These are phyloP conservation scores for Jatropha podagrica DNA, from an alignment of 441 rosid genomes.

Conservation along the genomic window DNA sequence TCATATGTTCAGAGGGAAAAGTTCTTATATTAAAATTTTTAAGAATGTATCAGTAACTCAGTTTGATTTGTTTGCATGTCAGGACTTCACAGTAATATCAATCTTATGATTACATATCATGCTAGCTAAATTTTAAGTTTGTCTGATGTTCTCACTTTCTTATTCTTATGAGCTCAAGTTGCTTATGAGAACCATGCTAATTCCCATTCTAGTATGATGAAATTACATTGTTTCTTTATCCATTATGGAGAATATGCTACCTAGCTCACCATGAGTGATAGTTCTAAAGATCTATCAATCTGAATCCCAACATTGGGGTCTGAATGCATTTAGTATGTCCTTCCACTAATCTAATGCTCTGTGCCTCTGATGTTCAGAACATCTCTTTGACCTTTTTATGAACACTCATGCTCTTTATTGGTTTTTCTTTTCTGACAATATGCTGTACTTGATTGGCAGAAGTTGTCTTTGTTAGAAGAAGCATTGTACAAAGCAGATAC, in stretches of 20 bases:
- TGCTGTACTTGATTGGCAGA: slow-evolving; percentile 44
- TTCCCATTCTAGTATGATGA: neutral
- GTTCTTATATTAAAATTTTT: neutral
- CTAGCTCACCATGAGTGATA: neutral
- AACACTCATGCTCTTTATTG: neutral
- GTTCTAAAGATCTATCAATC: neutral
- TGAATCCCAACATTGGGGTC: neutral
- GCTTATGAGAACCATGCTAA: neutral
- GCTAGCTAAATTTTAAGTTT: slow-evolving; percentile 1
- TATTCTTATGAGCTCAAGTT: neutral
- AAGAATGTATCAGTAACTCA: neutral
- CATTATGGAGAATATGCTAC: too few relatives aligned
- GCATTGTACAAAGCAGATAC: slow-evolving; percentile 50
- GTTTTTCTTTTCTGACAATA: neutral
- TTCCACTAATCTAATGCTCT: too few relatives aligned
- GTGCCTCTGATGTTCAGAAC: neutral
- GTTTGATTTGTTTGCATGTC: neutral
- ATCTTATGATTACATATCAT: neutral
- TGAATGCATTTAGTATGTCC: too few relatives aligned
- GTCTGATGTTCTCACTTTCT: neutral
- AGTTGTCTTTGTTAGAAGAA: slow-evolving; percentile 59
- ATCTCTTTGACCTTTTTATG: neutral
- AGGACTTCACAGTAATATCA: neutral
- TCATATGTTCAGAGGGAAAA: neutral
- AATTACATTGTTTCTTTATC: neutral